phyloP scores from a whole-genome alignment of 768 basidiomycete species.

The Pleurotus tuber-regium region DNA sequence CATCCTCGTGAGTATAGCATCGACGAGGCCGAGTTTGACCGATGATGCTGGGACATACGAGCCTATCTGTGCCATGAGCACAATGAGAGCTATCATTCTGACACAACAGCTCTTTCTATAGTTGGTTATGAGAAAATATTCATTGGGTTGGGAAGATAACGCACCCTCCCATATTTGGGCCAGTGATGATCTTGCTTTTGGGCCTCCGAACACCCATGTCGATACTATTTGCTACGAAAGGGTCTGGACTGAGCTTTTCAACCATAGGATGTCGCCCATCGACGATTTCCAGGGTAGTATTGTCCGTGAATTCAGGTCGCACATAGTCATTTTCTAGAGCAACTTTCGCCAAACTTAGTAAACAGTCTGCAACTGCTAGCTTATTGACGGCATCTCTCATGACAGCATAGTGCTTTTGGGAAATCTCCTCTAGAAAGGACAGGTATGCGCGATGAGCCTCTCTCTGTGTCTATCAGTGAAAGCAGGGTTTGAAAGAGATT shows the following conservation, averaged over 20 bases:
- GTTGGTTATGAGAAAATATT: not conserved
- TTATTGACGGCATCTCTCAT: constrained; percentile 77
- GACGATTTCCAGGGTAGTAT: constrained; percentile 65
- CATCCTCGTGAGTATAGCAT: constrained; percentile 87
- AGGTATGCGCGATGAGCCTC: constrained; percentile 67
- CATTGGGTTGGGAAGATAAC: constrained; percentile 13
- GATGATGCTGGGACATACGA: constrained; percentile 84
- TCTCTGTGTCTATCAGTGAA: constrained; percentile 28
- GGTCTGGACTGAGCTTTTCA: constrained; percentile 71
- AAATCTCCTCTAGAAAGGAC: constrained; percentile 68
- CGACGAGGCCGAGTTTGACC: constrained; percentile 75
- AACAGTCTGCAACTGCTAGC: constrained; percentile 82
- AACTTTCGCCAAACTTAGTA: constrained; percentile 80
- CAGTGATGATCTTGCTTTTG: constrained; percentile 72
- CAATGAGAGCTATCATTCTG: constrained; percentile 74
- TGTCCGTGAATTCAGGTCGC: constrained; percentile 71
- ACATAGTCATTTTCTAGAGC: constrained; percentile 76
- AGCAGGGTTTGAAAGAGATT: not conserved
- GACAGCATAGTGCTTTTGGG: constrained; percentile 61
- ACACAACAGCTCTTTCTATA: constrained; percentile 81
- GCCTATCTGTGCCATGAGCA: constrained; percentile 89
- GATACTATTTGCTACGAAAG: constrained; percentile 85
- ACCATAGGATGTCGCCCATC: constrained; percentile 95
- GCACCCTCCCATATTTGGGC: constrained; percentile 82
- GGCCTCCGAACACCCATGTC: constrained; percentile 53